Percentiles rank a stretch among this genome's conserved stretches.
Evolutionary conservation across 495 filamentous ascomycete genomes (phyloP).

Genomic region (Tetracladium setigerum): DNA sequence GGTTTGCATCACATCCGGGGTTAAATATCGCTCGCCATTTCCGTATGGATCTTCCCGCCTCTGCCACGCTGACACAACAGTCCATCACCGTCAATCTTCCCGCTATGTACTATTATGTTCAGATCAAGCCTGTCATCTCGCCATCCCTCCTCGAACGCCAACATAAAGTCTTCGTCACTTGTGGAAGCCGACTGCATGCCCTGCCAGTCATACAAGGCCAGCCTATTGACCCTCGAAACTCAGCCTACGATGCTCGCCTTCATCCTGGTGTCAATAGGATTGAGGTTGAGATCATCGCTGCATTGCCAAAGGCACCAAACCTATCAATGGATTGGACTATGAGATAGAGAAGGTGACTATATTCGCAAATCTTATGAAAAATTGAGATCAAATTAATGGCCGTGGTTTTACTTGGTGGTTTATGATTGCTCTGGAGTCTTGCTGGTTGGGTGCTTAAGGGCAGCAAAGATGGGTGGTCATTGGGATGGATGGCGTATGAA

Average conservation of each 20-base stretch:
- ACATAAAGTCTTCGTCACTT: slow-evolving; percentile 55
- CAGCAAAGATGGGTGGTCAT: no score
- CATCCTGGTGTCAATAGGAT: slow-evolving; percentile 57
- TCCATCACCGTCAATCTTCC: slow-evolving; percentile 60
- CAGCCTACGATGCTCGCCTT: slow-evolving; percentile 55
- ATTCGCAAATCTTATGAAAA: slow-evolving; percentile 44
- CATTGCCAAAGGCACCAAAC: slow-evolving; percentile 47
- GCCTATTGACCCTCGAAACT: slow-evolving; percentile 29
- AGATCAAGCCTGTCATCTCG: slow-evolving; percentile 54
- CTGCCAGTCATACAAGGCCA: slow-evolving; percentile 37
- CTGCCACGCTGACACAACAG: slow-evolving; percentile 53
- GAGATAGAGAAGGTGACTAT: slow-evolving; percentile 64
- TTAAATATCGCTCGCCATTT: slow-evolving; percentile 47
- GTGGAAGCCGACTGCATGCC: slow-evolving; percentile 38
- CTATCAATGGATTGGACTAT: slow-evolving; percentile 44
- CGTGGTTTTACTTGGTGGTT: neutral
- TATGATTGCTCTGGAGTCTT: neutral
- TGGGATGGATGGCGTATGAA: no score
- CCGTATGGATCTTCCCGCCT: slow-evolving; percentile 51
- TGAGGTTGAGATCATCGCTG: slow-evolving; percentile 57
- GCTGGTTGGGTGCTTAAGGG: no score
- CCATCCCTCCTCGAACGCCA: slow-evolving; percentile 45
- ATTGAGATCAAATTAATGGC: slow-evolving; percentile 10
- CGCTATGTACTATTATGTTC: slow-evolving; percentile 52
- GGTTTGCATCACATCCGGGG: slow-evolving; percentile 56